Base-by-base conservation (phyloP, 331 rosid species). In the Saraca asoca region DNA sequence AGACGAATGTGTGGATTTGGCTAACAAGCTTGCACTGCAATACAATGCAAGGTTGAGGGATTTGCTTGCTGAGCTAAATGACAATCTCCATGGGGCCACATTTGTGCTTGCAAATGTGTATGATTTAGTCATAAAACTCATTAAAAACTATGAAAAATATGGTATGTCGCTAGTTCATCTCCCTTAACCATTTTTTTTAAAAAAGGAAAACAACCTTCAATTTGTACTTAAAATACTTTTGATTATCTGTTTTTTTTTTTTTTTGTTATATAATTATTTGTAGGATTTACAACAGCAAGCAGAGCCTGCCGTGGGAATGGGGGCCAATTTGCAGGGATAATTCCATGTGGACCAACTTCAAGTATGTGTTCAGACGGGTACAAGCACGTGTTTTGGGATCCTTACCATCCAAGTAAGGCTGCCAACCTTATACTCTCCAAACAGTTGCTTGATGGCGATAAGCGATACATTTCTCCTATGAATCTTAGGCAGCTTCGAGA, bases 301-400 rank as follows among this genome's bases (percentile, higher is more conserved):
- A 80, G n/a, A 69, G 99, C 97, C 5, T 90, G 97, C 53, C 88
- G 99, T 56, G 96, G 96, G 53, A 90, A 86, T 68, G 96, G 97
- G 38, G 99, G 99, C 46, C 99, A 85, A 58, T 88, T 81, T 43
- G 95, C 99, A 5, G 99, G 97, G 29, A 90, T 90, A 76, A 59
- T 94, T 46, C 99, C 99, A 39, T 94, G n/a, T n/a, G n/a, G n/a
- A n/a, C n/a, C n/a, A n/a, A n/a, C n/a, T n/a, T n/a, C n/a, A n/a
- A n/a, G n/a, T n/a, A n/a, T n/a, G 74, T 94, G 98, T 38, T 17
- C 77, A 0, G 97, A 94, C 42, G 73, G 97, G 54, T 31, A 76
- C 18, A 76, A 63, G 75, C 96, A 94, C 67, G 95, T 94, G 5
- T 94, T 94, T 73, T 94, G 97, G 97, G 97, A 94, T 81, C 99